These are phyloP conservation scores for Aspergillus novoparasiticus DNA, from an alignment of 2,329 filamentous ascomycete species.

Conservation along the genomic window DNA sequence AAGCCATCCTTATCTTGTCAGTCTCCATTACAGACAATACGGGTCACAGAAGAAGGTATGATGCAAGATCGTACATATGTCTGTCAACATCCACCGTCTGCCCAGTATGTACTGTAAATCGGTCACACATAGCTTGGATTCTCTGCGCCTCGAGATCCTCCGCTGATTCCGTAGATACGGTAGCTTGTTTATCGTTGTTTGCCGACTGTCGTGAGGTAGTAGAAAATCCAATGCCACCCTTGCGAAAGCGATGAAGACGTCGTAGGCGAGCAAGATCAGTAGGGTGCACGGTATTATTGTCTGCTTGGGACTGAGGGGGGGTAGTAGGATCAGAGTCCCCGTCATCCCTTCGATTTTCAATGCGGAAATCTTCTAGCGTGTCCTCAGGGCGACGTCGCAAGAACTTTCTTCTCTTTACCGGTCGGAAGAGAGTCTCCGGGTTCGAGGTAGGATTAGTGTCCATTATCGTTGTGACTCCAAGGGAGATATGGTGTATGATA, in stretches of 20 bases:
- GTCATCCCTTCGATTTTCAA: not conserved
- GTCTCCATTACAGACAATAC: constrained; percentile 34
- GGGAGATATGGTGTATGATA: not conserved
- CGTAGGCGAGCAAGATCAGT: constrained; percentile 43
- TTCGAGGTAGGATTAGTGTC: constrained; percentile 26
- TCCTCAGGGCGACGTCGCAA: constrained; percentile 47
- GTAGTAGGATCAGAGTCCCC: constrained; percentile 11
- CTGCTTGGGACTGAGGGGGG: constrained; percentile 12
- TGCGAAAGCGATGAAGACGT: constrained; percentile 39
- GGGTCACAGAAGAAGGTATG: not conserved
- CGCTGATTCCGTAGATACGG: constrained; percentile 24
- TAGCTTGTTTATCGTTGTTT: constrained; percentile 18
- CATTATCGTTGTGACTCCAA: constrained; percentile 24
- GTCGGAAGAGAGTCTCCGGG: constrained; percentile 46
- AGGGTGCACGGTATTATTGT: constrained; percentile 22
- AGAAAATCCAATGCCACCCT: constrained; percentile 51
- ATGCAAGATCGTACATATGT: constrained; percentile 60
- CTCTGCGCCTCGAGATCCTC: constrained; percentile 38
- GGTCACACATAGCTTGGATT: constrained; percentile 47
- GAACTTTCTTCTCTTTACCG: constrained; percentile 55
- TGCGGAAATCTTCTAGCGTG: constrained; percentile 13
- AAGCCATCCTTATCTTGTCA: constrained; percentile 68
- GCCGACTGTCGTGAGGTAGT: constrained; percentile 30
- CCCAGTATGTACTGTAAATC: constrained; percentile 62
- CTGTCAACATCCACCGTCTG: constrained; percentile 61